phyloP scores from a whole-genome alignment of 2,329 filamentous ascomycete species.

The Aureobasidium namibiae region DNA sequence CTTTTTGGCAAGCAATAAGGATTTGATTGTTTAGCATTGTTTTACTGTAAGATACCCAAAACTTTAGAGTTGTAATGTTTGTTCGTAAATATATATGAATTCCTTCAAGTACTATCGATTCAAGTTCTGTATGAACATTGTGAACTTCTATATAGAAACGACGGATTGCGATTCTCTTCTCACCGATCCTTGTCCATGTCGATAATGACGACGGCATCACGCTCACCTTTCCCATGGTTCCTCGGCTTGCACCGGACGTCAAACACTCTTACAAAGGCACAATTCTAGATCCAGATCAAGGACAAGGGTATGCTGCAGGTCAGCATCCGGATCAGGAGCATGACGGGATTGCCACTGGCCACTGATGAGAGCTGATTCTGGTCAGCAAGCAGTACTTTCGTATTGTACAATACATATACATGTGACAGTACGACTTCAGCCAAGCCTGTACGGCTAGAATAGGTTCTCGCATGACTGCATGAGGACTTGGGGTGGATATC shows the following conservation, averaged over 20 bases:
- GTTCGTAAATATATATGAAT: too few species aligned
- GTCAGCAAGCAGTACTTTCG: background rate
- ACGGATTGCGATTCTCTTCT: background rate
- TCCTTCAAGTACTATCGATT: too few species aligned
- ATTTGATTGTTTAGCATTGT: background rate
- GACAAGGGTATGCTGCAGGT: background rate
- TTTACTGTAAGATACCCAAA: background rate
- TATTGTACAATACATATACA: background rate
- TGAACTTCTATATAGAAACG: too few species aligned
- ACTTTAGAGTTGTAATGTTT: background rate
- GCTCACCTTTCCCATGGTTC: background rate
- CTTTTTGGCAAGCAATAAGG: background rate
- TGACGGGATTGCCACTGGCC: background rate
- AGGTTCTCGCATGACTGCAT: background rate
- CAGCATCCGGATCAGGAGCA: background rate
- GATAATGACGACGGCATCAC: too few species aligned
- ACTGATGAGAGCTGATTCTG: background rate
- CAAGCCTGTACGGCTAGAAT: background rate
- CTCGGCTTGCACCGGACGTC: background rate
- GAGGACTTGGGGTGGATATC: background rate
- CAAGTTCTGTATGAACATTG: too few species aligned
- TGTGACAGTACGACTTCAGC: background rate
- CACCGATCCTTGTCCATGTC: background rate
- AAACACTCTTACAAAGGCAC: background rate
- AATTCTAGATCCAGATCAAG: background rate